Conservation (phyloP, 495 filamentous ascomycete genomes). For the Amphirosellinia nigrospora region DNA sequence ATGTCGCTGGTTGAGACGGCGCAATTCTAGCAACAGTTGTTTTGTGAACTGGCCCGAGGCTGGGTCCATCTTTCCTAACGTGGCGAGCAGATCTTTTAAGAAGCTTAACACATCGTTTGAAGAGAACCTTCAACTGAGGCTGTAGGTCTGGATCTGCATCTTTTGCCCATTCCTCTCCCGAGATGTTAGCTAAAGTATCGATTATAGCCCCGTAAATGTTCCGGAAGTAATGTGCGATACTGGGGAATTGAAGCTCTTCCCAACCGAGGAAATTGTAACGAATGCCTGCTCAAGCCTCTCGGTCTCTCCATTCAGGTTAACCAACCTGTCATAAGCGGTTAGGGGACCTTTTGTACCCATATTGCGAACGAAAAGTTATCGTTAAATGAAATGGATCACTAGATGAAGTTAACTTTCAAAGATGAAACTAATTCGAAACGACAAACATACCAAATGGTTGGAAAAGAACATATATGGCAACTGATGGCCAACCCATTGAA, state of each 20-base stretch:
- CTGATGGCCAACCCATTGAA: background rate
- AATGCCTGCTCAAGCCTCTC: constrained; percentile 11
- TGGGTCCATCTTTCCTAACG: background rate
- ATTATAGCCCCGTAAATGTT: background rate
- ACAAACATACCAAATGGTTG: background rate
- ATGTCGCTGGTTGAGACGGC: background rate
- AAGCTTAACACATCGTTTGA: constrained; percentile 5
- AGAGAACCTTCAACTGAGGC: constrained; percentile 4
- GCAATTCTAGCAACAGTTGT: background rate
- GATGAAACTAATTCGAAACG: background rate
- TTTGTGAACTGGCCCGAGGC: background rate
- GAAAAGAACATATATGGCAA: constrained; percentile 1
- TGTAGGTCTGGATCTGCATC: background rate
- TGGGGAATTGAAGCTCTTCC: background rate
- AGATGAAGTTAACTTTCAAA: background rate
- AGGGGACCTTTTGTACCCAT: background rate
- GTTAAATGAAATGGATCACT: background rate
- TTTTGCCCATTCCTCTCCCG: background rate
- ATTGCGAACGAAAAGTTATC: background rate
- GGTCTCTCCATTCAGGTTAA: background rate
- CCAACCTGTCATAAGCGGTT: background rate
- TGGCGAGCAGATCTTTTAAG: background rate
- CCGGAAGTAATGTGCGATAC: constrained; percentile 7
- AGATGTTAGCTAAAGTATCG: background rate
- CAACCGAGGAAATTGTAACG: constrained; percentile 14